Conservation (phyloP, 2,329 filamentous ascomycete genomes). For the Paracamarosporium sp. region DNA sequence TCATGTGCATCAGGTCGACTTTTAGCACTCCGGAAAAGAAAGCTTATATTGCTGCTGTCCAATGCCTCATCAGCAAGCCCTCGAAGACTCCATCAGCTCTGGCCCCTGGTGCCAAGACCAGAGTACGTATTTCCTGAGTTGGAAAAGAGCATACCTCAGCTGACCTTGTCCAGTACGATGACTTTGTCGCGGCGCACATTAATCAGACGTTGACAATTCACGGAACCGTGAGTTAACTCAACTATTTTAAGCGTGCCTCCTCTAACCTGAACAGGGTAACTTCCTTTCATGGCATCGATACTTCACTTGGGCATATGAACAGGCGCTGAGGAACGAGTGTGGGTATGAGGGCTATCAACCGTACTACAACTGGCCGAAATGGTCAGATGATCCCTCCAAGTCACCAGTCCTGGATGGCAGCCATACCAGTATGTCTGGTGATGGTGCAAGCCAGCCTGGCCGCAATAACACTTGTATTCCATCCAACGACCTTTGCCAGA, state of each 20-base stretch:
- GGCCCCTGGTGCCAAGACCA: conserved; percentile 38
- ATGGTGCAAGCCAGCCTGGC: conserved; percentile 47
- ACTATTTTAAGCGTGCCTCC: neutral
- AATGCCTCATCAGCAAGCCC: conserved; percentile 39
- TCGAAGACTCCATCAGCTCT: conserved; percentile 33
- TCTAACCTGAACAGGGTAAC: conserved; percentile 29
- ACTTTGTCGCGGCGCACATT: conserved; percentile 47
- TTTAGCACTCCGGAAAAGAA: conserved; percentile 37
- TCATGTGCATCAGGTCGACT: conserved; percentile 19
- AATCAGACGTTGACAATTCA: conserved; percentile 43
- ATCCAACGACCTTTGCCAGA: conserved; percentile 21
- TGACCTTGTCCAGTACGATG: conserved; percentile 32
- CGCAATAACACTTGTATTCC: conserved; percentile 41
- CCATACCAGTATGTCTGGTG: conserved; percentile 54
- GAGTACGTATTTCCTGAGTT: conserved; percentile 9
- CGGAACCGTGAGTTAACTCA: conserved; percentile 32
- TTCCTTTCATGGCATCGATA: conserved; percentile 52
- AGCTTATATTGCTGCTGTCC: conserved; percentile 44
- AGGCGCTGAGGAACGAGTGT: conserved; percentile 50
- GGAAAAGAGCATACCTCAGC: neutral
- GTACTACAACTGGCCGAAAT: conserved; percentile 62
- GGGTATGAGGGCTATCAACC: conserved; percentile 52
- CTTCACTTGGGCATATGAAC: conserved; percentile 51
- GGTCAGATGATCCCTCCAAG: conserved; percentile 51
- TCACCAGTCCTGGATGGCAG: conserved; percentile 65